phyloP scores from a whole-genome alignment of 352 stramenopile species.

The Globisporangium mamillatum region DNA sequence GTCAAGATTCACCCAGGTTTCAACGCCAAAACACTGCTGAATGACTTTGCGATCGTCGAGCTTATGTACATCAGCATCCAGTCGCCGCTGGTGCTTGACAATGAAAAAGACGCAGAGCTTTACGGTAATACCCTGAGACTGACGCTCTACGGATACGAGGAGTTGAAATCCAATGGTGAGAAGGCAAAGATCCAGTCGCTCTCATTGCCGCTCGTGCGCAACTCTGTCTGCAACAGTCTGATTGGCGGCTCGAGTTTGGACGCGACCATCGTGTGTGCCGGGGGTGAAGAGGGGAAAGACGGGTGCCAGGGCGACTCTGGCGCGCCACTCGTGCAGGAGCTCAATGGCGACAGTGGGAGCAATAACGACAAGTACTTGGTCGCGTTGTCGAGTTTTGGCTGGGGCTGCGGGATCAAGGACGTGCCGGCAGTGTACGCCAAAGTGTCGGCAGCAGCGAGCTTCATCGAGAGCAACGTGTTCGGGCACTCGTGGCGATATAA shows the following conservation, averaged over 20 bases:
- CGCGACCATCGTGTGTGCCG: slow-evolving; percentile 35
- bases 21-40: slow-evolving; percentile 15
- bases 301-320: slow-evolving; percentile 42
- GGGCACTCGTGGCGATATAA: slow-evolving; percentile 27
- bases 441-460: slow-evolving; percentile 21
- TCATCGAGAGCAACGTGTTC: slow-evolving; percentile 27
- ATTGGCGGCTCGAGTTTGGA: slow-evolving; percentile 18
- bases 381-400: slow-evolving; percentile 32
- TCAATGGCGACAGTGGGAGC: background rate
- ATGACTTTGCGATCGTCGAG: slow-evolving; percentile 39
- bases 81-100: slow-evolving; percentile 27
- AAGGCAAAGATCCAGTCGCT: slow-evolving; percentile 18
- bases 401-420: slow-evolving; percentile 28
- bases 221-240: slow-evolving; percentile 19
- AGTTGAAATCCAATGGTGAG: background rate
- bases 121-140: slow-evolving; percentile 9
- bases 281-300: slow-evolving; percentile 33
- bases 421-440: slow-evolving; percentile 36
- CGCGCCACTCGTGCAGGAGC: slow-evolving; percentile 25
- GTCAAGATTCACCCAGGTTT: slow-evolving; percentile 28
- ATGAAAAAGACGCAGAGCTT: background rate
- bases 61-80: slow-evolving; percentile 43
- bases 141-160: slow-evolving; percentile 21
- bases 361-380: slow-evolving; percentile 19
- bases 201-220: slow-evolving; percentile 25